Base-by-base conservation (phyloP, 1,139 yeast species). In the Geotrichum reessii region DNA sequence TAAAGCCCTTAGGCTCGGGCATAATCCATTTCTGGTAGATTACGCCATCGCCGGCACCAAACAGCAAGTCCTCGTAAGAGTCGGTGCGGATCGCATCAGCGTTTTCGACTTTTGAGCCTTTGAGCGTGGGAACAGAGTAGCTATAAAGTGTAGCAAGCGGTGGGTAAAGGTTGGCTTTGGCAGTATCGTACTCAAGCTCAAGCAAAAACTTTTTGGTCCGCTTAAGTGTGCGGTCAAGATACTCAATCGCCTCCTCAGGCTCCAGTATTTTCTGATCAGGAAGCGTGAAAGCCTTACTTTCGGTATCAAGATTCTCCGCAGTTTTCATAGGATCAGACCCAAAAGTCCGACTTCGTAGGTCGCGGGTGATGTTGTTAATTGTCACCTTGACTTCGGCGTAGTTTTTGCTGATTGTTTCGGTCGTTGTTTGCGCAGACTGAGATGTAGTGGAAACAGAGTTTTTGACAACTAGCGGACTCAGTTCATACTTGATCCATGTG, bases 1-100 rank as follows among this genome's bases (percentile, higher is more conserved):
- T 60, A 67, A 86, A 90, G 0, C 95, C 95, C 63, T 78, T 78
- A 28, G 76, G 73, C 66, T 86, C 87, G 0, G 97, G 97, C 83
- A 90, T 81, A 48, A 88, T 73, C 85, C 92, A 86, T 63, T 82
- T 82, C 65, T 86, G 89, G 71, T 88, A 90, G 0, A 90, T 87
- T 17, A 91, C 97, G 40, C 97, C 97, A 69, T 91, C 97, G 7
- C 97, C 97, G 9, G 91, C 91, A 0, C 96, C 96, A 69, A 88
- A 90, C 65, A 80, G 82, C 65, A 89, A 86, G 64, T 87, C 85
- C 63, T 81, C 83, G 71, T 87, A 91, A 63, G 83, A 81, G 6
- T 96, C 96, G 44, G 79, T 79, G 63, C 76, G 78, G 60, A 91
- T 84, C 55, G 83, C 93, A 28, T 83, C 80, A n/a, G 69, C 67